Base-by-base conservation (phyloP, 176 grass and related monocot genomes). In the Lolium rigidum region DNA sequence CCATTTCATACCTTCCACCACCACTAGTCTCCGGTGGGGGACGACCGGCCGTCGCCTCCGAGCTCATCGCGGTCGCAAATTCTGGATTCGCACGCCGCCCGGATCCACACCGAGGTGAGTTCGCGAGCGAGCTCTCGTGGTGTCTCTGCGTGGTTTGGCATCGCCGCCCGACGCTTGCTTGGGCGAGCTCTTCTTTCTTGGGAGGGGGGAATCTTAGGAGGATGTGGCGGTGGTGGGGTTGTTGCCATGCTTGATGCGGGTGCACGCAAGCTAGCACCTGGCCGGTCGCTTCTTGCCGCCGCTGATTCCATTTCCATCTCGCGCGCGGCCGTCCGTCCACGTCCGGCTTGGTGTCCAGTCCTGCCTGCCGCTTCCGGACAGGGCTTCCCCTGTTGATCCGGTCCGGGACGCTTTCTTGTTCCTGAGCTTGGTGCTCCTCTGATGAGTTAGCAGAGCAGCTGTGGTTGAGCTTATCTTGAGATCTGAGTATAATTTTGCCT, bases 181-280 rank as follows among this genome's bases (percentile, higher is more conserved):
- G 79, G 64, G 22, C 44, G 51, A 71, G 61, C 43, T 82, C 77
- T 79, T 56, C 82, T 78, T 65, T 74, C 44, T 74, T 39, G 6
- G 11, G 4, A 68, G 26, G 73, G 72, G 41, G 83, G 88, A 86
- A 86, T 90, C 78, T 86, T 82, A 52, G 65, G 79, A 13, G 59
- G 51, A 43, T 26, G 56, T 3, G 39, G 28, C 22, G 47, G 16
- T 75, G 76, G 57, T 18, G 79, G 81, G 77, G 25, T 52, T 70
- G 44, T 49, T 35, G 88, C 76, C 39, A 54, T 2, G 71, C 79
- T 63, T 83, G 43, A 73, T 73, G 63, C 64, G 84, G 24, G 15
- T 15, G 62, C 88, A 90, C 84, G 88, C 88, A 90, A 90, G 76
- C 88, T 86, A 90, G 76, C 59, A 35, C 21, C 63, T 0, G 18